phyloP scores from a whole-genome alignment of 495 filamentous ascomycete species.

The Tuber calosporum region DNA sequence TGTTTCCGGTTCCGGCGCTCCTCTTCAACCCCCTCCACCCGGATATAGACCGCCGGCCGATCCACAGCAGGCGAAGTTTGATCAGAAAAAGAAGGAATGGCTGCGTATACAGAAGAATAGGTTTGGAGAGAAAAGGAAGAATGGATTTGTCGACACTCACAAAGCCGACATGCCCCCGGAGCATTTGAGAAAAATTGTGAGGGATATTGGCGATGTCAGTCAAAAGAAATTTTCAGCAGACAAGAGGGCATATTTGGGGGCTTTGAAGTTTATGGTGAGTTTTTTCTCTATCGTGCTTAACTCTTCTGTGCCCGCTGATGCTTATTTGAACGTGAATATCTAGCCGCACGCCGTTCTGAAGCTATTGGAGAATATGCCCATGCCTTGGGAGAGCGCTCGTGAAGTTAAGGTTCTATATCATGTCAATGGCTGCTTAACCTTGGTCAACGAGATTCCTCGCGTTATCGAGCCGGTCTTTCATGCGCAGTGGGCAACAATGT shows the following conservation, averaged over 20 bases:
- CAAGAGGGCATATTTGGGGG: constrained; percentile 95
- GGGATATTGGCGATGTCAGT: constrained; percentile 97
- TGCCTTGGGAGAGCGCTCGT: constrained; percentile 95
- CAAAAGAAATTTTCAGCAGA: constrained; percentile 99
- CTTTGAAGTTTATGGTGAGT: constrained; percentile 84
- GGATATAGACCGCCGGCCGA: constrained; percentile 79
- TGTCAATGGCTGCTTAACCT: constrained; percentile 91
- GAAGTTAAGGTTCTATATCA: constrained; percentile 99
- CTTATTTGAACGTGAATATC: constrained; percentile 26
- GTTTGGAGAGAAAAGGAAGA: constrained; percentile 94
- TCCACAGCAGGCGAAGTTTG: constrained; percentile 85
- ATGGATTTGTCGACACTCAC: constrained; percentile 91
- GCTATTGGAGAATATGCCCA: constrained; percentile 98
- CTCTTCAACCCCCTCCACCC: constrained; percentile 81
- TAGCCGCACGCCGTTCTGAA: constrained; percentile 94
- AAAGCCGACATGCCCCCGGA: constrained; percentile 99
- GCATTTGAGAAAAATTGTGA: constrained; percentile 96
- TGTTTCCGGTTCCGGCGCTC: constrained; percentile 51
- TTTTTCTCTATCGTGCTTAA: background rate
- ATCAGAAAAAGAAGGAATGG: constrained; percentile 99
- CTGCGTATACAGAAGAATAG: constrained; percentile 82
- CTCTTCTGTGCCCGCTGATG: background rate
- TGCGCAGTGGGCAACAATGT: constrained; percentile 99
- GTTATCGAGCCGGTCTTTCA: constrained; percentile 98
- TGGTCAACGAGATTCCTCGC: constrained; percentile 93